These are phyloP conservation scores for Trichophyton rubrum DNA, from an alignment of 2,329 filamentous ascomycete genomes.

Conservation along the genomic window DNA sequence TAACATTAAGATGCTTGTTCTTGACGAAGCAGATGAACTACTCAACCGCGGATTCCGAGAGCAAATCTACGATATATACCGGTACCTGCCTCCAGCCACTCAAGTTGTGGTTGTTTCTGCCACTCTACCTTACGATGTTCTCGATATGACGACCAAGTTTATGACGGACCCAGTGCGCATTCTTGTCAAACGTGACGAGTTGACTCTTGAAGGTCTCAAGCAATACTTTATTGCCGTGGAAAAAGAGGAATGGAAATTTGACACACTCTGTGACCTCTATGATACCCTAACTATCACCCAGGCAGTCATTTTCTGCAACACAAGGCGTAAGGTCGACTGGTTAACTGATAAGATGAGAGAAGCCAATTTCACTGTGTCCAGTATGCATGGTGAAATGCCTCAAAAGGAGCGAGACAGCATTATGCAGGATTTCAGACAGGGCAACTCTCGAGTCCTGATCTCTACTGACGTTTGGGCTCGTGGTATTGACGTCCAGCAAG, in stretches of 20 bases:
- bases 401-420: constrained; percentile 97
- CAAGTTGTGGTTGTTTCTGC: constrained; percentile 97
- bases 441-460: constrained; percentile 89
- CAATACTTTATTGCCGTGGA: constrained; percentile 99
- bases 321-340: constrained; percentile 99
- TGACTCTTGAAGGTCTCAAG: constrained; percentile 99
- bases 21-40: constrained; percentile 88
- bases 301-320: constrained; percentile 99
- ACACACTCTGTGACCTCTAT: constrained; percentile 96
- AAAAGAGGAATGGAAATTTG: constrained; percentile 99
- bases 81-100: constrained; percentile 92
- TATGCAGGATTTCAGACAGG: constrained; percentile 97
- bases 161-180: constrained; percentile 99
- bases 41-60: constrained; percentile 84
- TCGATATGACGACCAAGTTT: constrained; percentile 99
- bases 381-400: constrained; percentile 99
- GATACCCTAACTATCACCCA: constrained; percentile 99
- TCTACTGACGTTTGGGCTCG: constrained; percentile 96
- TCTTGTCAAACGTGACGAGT: constrained; percentile 98
- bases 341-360: constrained; percentile 98
- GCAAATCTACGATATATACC: constrained; percentile 99
- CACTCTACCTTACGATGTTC: constrained; percentile 97
- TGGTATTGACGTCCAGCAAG: constrained; percentile 97
- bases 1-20: constrained; percentile 98
- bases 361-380: constrained; percentile 95